phyloP scores from a whole-genome alignment of 306 rosid species.

The Ammopiptanthus mongolicus region DNA sequence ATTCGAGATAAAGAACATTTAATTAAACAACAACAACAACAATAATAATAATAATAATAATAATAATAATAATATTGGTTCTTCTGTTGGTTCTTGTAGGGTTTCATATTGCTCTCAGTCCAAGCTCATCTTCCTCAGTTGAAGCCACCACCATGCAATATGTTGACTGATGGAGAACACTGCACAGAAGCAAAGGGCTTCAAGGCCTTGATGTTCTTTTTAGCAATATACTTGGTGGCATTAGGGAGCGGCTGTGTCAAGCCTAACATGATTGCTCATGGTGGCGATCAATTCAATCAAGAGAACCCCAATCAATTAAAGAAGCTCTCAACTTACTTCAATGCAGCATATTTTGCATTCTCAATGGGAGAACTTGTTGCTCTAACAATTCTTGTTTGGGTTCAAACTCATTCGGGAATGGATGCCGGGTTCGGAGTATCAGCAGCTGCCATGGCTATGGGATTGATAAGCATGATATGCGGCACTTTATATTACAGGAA shows the following conservation, averaged over 20 bases:
- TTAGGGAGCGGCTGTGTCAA: conserved; percentile 94
- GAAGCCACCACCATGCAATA: conserved; percentile 74
- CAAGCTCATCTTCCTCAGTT: conserved; percentile 89
- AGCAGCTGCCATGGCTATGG: conserved; percentile 88
- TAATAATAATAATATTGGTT: not conserved
- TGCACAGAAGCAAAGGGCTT: conserved; percentile 83
- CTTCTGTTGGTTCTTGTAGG: conserved; percentile 31
- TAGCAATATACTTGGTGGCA: conserved; percentile 86
- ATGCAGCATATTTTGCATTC: conserved; percentile 84
- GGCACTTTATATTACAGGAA: conserved; percentile 77
- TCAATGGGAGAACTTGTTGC: conserved; percentile 83
- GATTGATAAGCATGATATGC: conserved; percentile 56
- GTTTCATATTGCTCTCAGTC: conserved; percentile 81
- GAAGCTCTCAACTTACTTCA: conserved; percentile 78
- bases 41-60: not conserved
- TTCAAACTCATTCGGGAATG: conserved; percentile 99
- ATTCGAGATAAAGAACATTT: too few species aligned
- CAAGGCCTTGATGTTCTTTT: conserved; percentile 63
- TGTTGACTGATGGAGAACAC: conserved; percentile 10
- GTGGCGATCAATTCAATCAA: conserved; percentile 76
- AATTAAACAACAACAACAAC: too few species aligned
- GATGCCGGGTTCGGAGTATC: conserved; percentile 93
- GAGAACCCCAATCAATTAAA: conserved; percentile 44
- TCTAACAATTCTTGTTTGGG: conserved; percentile 80
- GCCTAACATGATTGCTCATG: conserved; percentile 95